Evolutionary conservation across 441 rosid genomes (phyloP), one percentile per base, ranked within the genome.

Genomic region (Croton laevigatus): DNA sequence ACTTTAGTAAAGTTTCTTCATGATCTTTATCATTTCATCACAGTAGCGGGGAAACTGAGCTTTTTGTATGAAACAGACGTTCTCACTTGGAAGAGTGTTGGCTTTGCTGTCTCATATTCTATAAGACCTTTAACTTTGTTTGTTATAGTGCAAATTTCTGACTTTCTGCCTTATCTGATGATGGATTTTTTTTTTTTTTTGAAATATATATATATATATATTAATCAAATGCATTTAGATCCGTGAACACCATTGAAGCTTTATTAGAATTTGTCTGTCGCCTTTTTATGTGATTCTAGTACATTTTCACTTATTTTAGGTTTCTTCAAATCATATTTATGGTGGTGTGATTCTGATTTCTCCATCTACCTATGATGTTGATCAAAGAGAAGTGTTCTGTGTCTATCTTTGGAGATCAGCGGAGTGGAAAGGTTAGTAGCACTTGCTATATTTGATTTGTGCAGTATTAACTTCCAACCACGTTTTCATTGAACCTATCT

Each of bases 271-370:
- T 9, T n/a, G 32, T 46, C 10, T 8, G 34, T 10, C 6, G 20
- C 59, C 62, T 10, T 58, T 61, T 53, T 19, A 14, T 73, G 0
- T 48, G 2, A 45, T 60, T 45, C 9, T 32, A 32, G 37, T 62
- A 59, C 64, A n/a, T 60, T 72, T 10, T 20, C 66, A 64, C 70
- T 69, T 54, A 61, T 59, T 61, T 1, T 71, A 96, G 99, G 91
- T 88, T 20, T 72, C 92, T 68, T 73, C 90, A 11, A 77, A 80
- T 79, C 80, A 81, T 74, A 81, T 89, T 75, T 78, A 75, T 75
- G 99, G 99, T 54, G 85, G 88, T 44, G 86, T 92, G 65, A 86
- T 96, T 69, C 79, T 96, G 83, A 98, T 87, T 79, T 82, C 98
- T 71, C 93, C 97, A n/a, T 81, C 91, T 44, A 61, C 80, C 44